phyloP scores from a whole-genome alignment of 192 early-diverging fungal genomes.

The Backusella morwellensis region DNA sequence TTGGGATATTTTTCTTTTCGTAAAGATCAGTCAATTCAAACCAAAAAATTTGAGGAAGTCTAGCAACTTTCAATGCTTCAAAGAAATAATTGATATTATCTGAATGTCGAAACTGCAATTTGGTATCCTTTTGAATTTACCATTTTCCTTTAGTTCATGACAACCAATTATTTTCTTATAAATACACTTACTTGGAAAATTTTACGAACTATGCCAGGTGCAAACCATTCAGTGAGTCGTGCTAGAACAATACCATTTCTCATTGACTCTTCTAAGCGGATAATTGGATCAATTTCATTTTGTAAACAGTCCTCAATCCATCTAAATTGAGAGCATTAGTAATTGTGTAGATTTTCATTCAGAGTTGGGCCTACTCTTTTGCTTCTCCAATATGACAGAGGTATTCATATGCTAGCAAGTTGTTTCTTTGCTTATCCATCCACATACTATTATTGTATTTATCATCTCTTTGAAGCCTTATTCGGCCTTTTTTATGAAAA shows the following conservation, averaged over 20 bases:
- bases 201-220: slow-evolving; percentile 63
- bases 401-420: slow-evolving; percentile 98
- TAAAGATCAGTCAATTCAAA: slow-evolving; percentile 98
- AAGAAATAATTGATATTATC: slow-evolving; percentile 99
- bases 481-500: slow-evolving; percentile 10
- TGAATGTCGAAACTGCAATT: slow-evolving; percentile 93
- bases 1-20: slow-evolving; percentile 99
- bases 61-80: slow-evolving; percentile 72
- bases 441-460: slow-evolving; percentile 21
- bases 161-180: neutral
- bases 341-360: neutral
- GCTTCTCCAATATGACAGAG: slow-evolving; percentile 99
- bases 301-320: slow-evolving; percentile 95
- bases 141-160: neutral
- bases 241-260: slow-evolving; percentile 94
- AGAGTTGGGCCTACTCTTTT: slow-evolving; percentile 72
- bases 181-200: slow-evolving; percentile 6
- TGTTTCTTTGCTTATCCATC: slow-evolving; percentile 76
- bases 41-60: slow-evolving; percentile 90
- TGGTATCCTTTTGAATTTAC: slow-evolving; percentile 14
- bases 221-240: slow-evolving; percentile 85
- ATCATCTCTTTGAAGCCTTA: slow-evolving; percentile 20
- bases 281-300: slow-evolving; percentile 79
- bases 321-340: slow-evolving; percentile 38
- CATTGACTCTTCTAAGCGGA: slow-evolving; percentile 84